These are phyloP conservation scores for Ceratobasidium sp. DNA, from an alignment of 1,284 basidiomycete species.

Conservation along the genomic window DNA sequence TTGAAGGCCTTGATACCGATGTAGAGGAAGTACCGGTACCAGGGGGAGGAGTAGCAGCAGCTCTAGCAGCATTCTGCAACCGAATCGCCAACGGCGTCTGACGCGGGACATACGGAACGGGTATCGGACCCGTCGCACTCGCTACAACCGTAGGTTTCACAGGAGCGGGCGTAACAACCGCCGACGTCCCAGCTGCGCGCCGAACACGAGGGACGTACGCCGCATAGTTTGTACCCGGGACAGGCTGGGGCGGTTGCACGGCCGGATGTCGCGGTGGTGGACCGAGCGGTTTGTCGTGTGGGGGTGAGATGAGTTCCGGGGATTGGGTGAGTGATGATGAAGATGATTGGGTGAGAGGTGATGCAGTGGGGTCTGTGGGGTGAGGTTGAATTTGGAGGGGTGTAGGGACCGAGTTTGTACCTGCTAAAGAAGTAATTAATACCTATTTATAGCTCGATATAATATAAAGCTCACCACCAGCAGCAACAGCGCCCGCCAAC, in stretches of 20 bases:
- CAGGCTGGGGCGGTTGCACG: constrained; percentile 55
- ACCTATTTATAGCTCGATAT: too few relatives aligned
- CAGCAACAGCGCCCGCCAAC: constrained; percentile 32
- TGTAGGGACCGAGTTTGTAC: background rate
- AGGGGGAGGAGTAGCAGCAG: constrained; percentile 28
- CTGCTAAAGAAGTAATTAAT: background rate
- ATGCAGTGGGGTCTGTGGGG: background rate
- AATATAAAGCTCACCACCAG: background rate
- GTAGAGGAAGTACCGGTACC: background rate
- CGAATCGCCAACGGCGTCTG: constrained; percentile 27
- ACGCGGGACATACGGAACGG: constrained; percentile 28
- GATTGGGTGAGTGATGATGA: constrained; percentile 46
- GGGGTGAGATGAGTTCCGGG: constrained; percentile 48
- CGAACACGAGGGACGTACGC: constrained; percentile 79
- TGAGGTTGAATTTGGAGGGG: background rate
- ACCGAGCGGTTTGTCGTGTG: constrained; percentile 52
- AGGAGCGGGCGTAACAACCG: constrained; percentile 20
- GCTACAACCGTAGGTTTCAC: background rate
- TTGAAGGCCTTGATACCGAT: constrained; percentile 45
- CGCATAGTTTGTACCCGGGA: constrained; percentile 77
- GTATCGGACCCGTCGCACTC: constrained; percentile 10
- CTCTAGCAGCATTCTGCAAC: constrained; percentile 49
- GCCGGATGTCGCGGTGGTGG: constrained; percentile 58
- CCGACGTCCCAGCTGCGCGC: constrained; percentile 55
- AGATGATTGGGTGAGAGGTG: constrained; percentile 15